phyloP scores from a whole-genome alignment of 495 filamentous ascomycete genomes.

The Daldinia caldariorum region DNA sequence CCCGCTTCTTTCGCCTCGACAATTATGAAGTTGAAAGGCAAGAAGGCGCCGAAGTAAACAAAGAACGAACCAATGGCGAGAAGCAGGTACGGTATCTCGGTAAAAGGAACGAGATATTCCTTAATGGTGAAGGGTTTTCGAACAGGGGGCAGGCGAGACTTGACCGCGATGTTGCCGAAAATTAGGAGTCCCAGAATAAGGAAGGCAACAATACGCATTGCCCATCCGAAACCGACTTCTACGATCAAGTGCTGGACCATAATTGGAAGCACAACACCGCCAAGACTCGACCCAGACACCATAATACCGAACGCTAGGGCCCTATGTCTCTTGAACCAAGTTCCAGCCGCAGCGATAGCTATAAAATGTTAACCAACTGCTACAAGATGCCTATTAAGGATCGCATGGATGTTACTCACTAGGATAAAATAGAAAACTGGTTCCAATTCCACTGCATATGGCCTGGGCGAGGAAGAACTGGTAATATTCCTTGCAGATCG shows the following conservation, averaged over 20 bases:
- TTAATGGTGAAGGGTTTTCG: slow-evolving; percentile 34
- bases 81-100: slow-evolving; percentile 54
- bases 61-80: slow-evolving; percentile 52
- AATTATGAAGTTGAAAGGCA: slow-evolving; percentile 73
- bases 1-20: slow-evolving; percentile 62
- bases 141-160: slow-evolving; percentile 23
- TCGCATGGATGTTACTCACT: slow-evolving; percentile 10
- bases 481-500: slow-evolving; percentile 65
- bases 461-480: slow-evolving; percentile 68
- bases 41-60: slow-evolving; percentile 68
- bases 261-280: slow-evolving; percentile 71
- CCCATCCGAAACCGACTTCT: slow-evolving; percentile 69
- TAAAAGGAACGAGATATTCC: slow-evolving; percentile 33
- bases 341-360: slow-evolving; percentile 24
- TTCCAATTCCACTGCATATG: slow-evolving; percentile 53
- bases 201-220: slow-evolving; percentile 72
- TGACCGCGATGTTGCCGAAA: slow-evolving; percentile 54
- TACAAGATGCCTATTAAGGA: neutral
- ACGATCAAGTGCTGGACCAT: slow-evolving; percentile 68
- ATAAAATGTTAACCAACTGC: neutral
- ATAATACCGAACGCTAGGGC: slow-evolving; percentile 72
- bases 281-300: slow-evolving; percentile 66
- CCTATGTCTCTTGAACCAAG: slow-evolving; percentile 71
- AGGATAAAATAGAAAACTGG: slow-evolving; percentile 28
- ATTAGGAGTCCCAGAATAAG: slow-evolving; percentile 67